These are phyloP conservation scores for Talaromyces proteolyticus DNA, from an alignment of 495 filamentous ascomycete species.

Conservation along the genomic window DNA sequence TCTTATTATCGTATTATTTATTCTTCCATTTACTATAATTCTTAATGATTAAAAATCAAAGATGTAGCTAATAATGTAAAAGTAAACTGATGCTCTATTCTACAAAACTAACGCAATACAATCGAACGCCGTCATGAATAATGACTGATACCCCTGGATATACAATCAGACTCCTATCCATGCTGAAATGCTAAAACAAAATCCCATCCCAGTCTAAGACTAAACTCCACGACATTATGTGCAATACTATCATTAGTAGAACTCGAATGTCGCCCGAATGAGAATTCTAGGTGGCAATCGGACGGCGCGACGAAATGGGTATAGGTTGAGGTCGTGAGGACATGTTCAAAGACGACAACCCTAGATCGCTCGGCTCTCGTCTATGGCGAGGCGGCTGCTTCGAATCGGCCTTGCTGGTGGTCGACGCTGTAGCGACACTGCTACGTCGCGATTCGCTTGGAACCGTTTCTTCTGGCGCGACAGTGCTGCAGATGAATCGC, in stretches of 20 bases:
- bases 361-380: conserved; percentile 27
- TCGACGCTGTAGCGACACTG: background rate
- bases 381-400: conserved; percentile 17
- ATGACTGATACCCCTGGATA: no score
- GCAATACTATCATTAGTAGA: background rate
- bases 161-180: background rate
- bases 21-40: no score
- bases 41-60: no score
- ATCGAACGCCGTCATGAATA: no score
- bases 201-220: background rate
- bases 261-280: background rate
- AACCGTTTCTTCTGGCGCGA: conserved; percentile 20
- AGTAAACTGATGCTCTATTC: no score
- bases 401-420: conserved; percentile 9
- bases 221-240: background rate
- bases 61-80: no score
- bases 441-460: conserved; percentile 1
- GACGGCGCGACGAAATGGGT: conserved; percentile 33
- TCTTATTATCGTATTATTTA: background rate
- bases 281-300: conserved; percentile 28
- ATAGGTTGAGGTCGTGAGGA: conserved; percentile 38
- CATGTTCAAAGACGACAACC: conserved; percentile 30
- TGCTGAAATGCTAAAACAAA: background rate
- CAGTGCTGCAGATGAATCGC: conserved; percentile 36
- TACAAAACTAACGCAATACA: background rate